These are phyloP conservation scores for Talaromyces sp. DNA, from an alignment of 2,329 filamentous ascomycete species.

Conservation along the genomic window DNA sequence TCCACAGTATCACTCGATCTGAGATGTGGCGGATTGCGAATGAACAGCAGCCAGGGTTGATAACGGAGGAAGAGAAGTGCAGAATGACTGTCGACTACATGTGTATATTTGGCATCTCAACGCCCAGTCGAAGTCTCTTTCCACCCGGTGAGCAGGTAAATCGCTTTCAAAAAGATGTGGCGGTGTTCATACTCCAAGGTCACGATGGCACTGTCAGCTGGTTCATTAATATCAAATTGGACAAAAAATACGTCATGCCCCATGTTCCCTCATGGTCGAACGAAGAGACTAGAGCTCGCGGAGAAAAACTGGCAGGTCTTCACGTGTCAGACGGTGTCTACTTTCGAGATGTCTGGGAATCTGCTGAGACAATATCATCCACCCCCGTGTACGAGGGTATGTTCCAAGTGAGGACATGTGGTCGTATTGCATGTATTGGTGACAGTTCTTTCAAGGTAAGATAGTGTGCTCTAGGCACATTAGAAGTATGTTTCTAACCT, in stretches of 20 bases:
- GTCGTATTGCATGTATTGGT: not conserved
- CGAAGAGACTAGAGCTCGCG: not conserved
- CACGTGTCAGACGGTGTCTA: not conserved
- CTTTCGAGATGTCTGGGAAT: not conserved
- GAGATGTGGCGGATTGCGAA: constrained; percentile 5
- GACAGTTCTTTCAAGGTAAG: not conserved
- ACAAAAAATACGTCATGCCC: not conserved
- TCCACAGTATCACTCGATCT: constrained; percentile 15
- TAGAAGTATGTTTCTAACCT: not conserved
- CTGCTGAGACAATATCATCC: not conserved
- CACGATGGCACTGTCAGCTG: not conserved
- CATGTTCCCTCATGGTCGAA: not conserved
- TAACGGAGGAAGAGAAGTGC: not conserved
- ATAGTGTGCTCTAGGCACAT: not conserved
- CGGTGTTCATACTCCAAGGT: not conserved
- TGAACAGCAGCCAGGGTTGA: not conserved
- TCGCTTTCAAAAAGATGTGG: not conserved
- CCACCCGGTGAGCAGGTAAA: not conserved
- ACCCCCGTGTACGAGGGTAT: not conserved
- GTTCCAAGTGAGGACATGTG: not conserved
- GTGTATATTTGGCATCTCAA: not conserved
- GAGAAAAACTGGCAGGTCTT: not conserved
- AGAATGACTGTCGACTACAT: not conserved
- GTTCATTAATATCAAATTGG: not conserved
- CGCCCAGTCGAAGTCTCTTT: not conserved